Evolutionary conservation across 2,329 filamentous ascomycete genomes (phyloP).

Genomic region (Calonectria hawksworthii): DNA sequence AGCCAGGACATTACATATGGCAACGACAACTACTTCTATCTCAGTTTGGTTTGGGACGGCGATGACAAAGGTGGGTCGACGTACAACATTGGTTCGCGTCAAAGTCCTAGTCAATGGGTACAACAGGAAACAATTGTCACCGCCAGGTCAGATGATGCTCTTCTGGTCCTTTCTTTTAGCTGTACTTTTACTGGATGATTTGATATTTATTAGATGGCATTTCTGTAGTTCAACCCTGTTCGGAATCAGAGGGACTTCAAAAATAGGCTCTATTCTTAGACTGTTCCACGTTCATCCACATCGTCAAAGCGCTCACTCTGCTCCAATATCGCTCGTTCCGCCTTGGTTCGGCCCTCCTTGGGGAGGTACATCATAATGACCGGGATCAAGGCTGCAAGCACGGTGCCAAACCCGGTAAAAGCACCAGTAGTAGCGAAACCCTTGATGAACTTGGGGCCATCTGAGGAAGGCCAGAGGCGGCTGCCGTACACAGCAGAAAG

Average conservation of each 20-base stretch:
- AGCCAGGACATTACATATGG: background rate
- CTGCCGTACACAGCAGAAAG: conserved; percentile 50
- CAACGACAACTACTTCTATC: background rate
- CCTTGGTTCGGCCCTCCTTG: conserved; percentile 9
- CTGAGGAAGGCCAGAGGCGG: conserved; percentile 46
- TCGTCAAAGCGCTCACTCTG: conserved; percentile 5
- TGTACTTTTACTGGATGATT: background rate
- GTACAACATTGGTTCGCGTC: background rate
- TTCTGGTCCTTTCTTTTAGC: background rate
- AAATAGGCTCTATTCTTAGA: background rate
- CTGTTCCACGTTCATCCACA: background rate
- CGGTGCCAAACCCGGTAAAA: conserved; percentile 43
- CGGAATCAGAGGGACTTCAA: background rate
- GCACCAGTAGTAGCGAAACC: conserved; percentile 48
- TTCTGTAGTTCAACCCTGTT: background rate
- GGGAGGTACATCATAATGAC: conserved; percentile 31
- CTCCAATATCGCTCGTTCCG: conserved; percentile 12
- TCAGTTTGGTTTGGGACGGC: background rate
- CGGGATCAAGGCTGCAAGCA: conserved; percentile 42
- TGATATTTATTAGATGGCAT: background rate
- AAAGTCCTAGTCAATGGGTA: background rate
- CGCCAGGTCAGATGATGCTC: background rate
- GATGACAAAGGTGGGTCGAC: background rate
- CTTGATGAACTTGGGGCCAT: conserved; percentile 42
- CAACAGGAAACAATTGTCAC: background rate